Percentiles rank a stretch among this genome's conserved stretches.
Conservation (phyloP, 495 filamentous ascomycete genomes). For the Hypoxylon trugodes region DNA sequence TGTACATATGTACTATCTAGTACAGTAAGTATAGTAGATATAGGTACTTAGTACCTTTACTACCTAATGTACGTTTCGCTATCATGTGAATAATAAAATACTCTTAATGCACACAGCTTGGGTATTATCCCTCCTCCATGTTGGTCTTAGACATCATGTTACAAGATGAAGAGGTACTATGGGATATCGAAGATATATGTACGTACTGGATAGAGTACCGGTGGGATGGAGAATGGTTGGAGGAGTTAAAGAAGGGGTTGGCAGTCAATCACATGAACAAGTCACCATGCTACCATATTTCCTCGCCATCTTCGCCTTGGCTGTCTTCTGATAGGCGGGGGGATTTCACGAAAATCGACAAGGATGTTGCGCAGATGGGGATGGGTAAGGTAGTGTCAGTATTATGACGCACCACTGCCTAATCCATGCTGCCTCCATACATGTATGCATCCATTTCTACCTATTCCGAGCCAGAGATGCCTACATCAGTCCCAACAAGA, state of each 20-base stretch:
- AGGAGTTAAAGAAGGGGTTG: constrained; percentile 19
- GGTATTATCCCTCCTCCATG: no score
- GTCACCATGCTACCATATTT: constrained; percentile 27
- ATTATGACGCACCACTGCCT: constrained; percentile 23
- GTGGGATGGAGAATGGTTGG: background rate
- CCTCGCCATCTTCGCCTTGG: constrained; percentile 16
- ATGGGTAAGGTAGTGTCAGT: background rate
- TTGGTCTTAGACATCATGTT: background rate
- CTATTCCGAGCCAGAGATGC: no score
- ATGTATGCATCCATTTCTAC: no score
- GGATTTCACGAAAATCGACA: constrained; percentile 10
- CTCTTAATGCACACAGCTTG: background rate
- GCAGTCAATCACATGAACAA: constrained; percentile 22
- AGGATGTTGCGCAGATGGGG: background rate
- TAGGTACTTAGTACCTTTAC: no score
- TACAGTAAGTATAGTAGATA: no score
- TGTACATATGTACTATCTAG: no score
- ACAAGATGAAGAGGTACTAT: background rate
- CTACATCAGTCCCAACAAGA: no score
- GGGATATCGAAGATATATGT: background rate
- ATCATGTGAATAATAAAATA: no score
- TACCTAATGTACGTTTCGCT: no score
- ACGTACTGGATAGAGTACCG: background rate
- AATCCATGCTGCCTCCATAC: constrained; percentile 1
- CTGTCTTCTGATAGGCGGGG: constrained; percentile 15